Base-by-base conservation (phyloP, 352 stramenopile species). In the Thraustochytrium sp. region DNA sequence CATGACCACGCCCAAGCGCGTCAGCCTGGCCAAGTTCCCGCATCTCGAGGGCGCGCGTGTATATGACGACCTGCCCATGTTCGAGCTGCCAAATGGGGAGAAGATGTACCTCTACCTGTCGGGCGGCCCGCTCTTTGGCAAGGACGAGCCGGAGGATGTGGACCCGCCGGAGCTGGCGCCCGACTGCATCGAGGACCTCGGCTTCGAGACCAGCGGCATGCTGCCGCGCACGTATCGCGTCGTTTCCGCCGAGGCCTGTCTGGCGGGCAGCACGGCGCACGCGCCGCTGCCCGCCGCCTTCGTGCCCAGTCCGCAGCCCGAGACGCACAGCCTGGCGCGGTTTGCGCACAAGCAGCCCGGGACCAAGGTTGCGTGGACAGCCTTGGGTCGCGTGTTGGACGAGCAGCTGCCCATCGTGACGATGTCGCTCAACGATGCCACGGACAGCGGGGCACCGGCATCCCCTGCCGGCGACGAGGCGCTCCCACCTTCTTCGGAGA, bases 41-140 rank as follows among this genome's bases (percentile, higher is more conserved):
- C 68, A 80, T 38, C 3, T 72, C 1, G 68, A 80, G 26, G 68
- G 68, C 23, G 48, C 68, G 0, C 31, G 40, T 8, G 46, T 80
- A 8, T 80, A 80, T 2, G 51, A 44, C 3, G 68, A 80, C 23
- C 21, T 80, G 4, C 68, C 68, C 18, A 36, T 23, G n/a, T 80
- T 46, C 34, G 21, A 64, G 46, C 68, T 80, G 3, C 68, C 68
- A 1, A 44, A 72, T 26, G 68, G 68, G 8, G 31, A 80, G 53
- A 5, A 44, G 49, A 75, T 80, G 0, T 80, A 75, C 16, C 34
- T 80, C n/a, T 80, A 80, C n/a, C 68, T 80, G 0, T 68, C 68
- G 46, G 68, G 68, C 18, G 68, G 68, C 9, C 68, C 68, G 5
- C 23, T 80, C 29, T 80, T 80, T 80, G 68, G 68, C 9, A 80